A percentile compares a stretch with the other conserved stretches of the same genome.
These are phyloP conservation scores for Casuarina cunninghamiana DNA, from an alignment of 306 rosid genomes.

Conservation along the genomic window DNA sequence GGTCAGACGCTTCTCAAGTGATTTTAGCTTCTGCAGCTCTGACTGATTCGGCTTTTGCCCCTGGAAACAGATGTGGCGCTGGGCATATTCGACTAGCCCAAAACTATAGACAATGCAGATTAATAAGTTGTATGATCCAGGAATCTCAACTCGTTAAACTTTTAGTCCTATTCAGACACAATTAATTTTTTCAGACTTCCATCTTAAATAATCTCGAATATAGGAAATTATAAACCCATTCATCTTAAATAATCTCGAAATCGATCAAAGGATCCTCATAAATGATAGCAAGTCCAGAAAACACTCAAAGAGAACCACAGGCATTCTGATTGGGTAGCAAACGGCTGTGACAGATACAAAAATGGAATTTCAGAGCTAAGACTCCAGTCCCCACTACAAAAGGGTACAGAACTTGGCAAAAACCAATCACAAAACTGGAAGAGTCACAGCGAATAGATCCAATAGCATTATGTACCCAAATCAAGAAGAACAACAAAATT, in stretches of 20 bases:
- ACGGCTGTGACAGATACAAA: not conserved
- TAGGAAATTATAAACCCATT: not conserved
- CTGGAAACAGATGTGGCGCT: constrained; percentile 53
- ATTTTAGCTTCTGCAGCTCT: constrained; percentile 69
- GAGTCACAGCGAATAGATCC: not conserved
- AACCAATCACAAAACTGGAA: not conserved
- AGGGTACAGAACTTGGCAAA: not conserved
- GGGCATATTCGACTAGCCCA: constrained; percentile 66
- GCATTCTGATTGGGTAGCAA: not conserved
- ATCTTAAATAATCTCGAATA: not conserved
- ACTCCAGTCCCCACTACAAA: constrained; percentile 1
- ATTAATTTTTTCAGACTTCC: not conserved
- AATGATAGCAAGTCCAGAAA: not conserved
- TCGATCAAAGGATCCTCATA: not conserved
- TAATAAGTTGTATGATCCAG: constrained; percentile 15
- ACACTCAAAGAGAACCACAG: not conserved
- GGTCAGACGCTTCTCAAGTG: constrained; percentile 68
- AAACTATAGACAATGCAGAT: constrained; percentile 46
- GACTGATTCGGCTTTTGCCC: constrained; percentile 59
- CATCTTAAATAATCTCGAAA: not conserved
- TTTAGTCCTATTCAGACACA: constrained; percentile 7
- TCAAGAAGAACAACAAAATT: not conserved
- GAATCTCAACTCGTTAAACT: not conserved
- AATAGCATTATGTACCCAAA: constrained; percentile 6
- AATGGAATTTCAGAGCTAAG: not conserved